Evolutionary conservation across 495 filamentous ascomycete species (phyloP).

Genomic region (Parmelia sp.): DNA sequence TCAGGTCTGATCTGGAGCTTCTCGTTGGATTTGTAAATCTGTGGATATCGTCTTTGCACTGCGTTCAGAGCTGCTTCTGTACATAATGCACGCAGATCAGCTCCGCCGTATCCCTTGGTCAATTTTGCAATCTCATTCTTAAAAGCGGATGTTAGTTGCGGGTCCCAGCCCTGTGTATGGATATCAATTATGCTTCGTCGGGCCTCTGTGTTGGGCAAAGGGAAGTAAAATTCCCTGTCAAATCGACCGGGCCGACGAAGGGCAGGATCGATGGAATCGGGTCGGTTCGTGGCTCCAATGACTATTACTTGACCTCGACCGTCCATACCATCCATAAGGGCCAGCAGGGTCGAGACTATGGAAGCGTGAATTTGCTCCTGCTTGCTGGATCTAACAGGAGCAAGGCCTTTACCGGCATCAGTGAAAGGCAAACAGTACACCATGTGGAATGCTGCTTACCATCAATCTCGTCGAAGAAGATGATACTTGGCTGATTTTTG

Average conservation of each 20-base stretch:
- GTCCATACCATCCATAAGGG: conserved; percentile 99
- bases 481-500: conserved; percentile 93
- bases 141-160: conserved; percentile 63
- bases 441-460: conserved; percentile 40
- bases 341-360: conserved; percentile 90
- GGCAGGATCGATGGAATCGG: conserved; percentile 96
- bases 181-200: conserved; percentile 86
- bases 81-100: conserved; percentile 86
- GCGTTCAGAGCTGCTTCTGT: conserved; percentile 99
- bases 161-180: conserved; percentile 90
- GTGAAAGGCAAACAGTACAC: conserved; percentile 14
- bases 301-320: conserved; percentile 96
- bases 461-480: conserved; percentile 99
- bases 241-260: conserved; percentile 95
- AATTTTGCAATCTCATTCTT: conserved; percentile 77
- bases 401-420: conserved; percentile 50
- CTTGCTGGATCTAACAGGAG: conserved; percentile 91
- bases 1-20: conserved; percentile 85
- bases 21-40: conserved; percentile 86
- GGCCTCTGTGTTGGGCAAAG: conserved; percentile 72
- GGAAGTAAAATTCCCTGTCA: conserved; percentile 97
- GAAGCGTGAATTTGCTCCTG: conserved; percentile 98
- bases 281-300: conserved; percentile 94
- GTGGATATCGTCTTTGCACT: conserved; percentile 89
- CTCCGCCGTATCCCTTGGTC: conserved; percentile 95